Evolutionary conservation across 2,329 filamentous ascomycete species (phyloP).

Genomic region (Zymoseptoria passerinii): DNA sequence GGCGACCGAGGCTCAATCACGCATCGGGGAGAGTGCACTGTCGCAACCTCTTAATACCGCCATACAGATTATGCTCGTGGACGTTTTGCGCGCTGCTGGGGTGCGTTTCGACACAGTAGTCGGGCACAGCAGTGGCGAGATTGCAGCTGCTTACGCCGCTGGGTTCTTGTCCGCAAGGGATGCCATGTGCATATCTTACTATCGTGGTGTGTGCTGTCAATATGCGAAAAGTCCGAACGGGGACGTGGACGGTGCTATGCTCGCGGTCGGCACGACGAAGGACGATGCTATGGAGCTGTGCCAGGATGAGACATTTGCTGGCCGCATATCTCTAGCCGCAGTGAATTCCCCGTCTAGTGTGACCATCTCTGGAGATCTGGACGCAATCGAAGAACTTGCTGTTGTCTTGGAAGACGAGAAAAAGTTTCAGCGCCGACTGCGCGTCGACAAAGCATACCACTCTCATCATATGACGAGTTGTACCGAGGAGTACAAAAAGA

Average conservation of each 20-base stretch:
- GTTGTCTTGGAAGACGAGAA: slow-evolving; percentile 27
- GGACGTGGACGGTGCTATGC: slow-evolving; percentile 7
- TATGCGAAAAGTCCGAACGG: slow-evolving; percentile 3
- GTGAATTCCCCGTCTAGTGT: slow-evolving; percentile 37
- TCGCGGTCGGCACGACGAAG: slow-evolving; percentile 7
- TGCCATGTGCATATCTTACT: slow-evolving; percentile 19
- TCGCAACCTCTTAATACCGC: slow-evolving; percentile 49
- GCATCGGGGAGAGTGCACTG: slow-evolving; percentile 25
- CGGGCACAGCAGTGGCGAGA: slow-evolving; percentile 29
- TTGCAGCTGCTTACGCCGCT: slow-evolving; percentile 27
- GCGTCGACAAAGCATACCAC: slow-evolving; percentile 40
- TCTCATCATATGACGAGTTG: slow-evolving; percentile 30
- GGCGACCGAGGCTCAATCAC: slow-evolving; percentile 2
- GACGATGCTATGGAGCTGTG: slow-evolving; percentile 6
- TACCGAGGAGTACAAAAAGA: slow-evolving; percentile 3
- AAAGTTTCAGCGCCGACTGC: slow-evolving; percentile 34
- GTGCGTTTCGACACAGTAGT: slow-evolving; percentile 20
- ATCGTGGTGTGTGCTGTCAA: slow-evolving; percentile 16
- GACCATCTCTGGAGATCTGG: slow-evolving; percentile 39
- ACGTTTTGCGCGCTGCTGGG: slow-evolving; percentile 29
- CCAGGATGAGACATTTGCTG: not conserved
- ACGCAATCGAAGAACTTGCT: slow-evolving; percentile 29
- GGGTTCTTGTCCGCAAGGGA: slow-evolving; percentile 14
- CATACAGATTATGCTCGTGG: slow-evolving; percentile 44
- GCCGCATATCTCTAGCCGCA: slow-evolving; percentile 15